A percentile compares a stretch with the other conserved stretches of the same genome.
phyloP scores from a whole-genome alignment of 1,139 yeast genomes.

The Pichia sp. region DNA sequence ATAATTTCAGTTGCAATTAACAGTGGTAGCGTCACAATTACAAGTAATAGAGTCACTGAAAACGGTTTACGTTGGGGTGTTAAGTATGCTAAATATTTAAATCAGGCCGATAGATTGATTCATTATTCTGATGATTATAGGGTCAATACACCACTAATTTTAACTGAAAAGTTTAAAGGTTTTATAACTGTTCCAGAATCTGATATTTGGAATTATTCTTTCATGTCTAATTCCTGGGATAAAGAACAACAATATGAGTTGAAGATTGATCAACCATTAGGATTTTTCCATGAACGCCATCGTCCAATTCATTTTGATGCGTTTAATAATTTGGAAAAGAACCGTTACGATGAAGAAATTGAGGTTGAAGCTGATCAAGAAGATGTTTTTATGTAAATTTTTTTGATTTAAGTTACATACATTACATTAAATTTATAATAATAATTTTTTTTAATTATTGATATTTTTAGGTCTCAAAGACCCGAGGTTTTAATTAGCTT shows the following conservation, averaged over 20 bases:
- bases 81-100: slow-evolving; percentile 48
- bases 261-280: slow-evolving; percentile 71
- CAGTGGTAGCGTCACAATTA: slow-evolving; percentile 77
- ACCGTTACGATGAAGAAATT: slow-evolving; percentile 25
- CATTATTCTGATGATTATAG: slow-evolving; percentile 56
- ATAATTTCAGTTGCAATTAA: slow-evolving; percentile 67
- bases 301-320: slow-evolving; percentile 82
- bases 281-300: slow-evolving; percentile 79
- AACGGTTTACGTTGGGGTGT: slow-evolving; percentile 79
- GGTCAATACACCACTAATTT: slow-evolving; percentile 57
- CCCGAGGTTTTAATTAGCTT: too few species aligned
- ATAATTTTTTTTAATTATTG: too few species aligned
- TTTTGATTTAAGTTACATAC: too few species aligned
- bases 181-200: slow-evolving; percentile 82
- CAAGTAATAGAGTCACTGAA: slow-evolving; percentile 55
- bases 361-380: slow-evolving; percentile 66
- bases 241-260: slow-evolving; percentile 52
- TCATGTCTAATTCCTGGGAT: slow-evolving; percentile 81
- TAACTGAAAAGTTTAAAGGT: slow-evolving; percentile 75
- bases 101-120: slow-evolving; percentile 19
- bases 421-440: too few species aligned
- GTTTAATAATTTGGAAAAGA: slow-evolving; percentile 56
- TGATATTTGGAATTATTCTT: slow-evolving; percentile 85
- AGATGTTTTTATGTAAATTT: slow-evolving; percentile 31
- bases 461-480: too few species aligned